Conservation (phyloP, 495 filamentous ascomycete genomes). For the Xylaria palmicola region DNA sequence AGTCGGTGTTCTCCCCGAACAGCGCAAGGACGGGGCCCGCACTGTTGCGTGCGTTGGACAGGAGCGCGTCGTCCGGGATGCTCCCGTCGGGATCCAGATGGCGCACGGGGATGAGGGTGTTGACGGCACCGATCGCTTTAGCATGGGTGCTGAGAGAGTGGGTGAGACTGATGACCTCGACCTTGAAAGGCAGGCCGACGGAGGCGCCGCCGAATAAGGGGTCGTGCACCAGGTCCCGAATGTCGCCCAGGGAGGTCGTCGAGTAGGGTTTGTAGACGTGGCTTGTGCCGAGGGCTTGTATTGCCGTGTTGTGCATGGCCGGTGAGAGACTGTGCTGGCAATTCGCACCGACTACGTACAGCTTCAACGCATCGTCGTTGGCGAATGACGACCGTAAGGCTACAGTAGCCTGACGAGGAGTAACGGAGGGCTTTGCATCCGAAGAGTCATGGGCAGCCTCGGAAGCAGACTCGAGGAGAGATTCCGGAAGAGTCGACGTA, state of each 20-base stretch:
- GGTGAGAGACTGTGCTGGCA: conserved; percentile 71
- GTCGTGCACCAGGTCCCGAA: conserved; percentile 61
- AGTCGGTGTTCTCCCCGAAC: conserved; percentile 79
- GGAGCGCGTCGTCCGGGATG: conserved; percentile 56
- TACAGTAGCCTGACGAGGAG: conserved; percentile 58
- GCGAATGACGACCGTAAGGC: conserved; percentile 52
- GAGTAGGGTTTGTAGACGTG: conserved; percentile 64
- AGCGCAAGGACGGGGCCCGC: conserved; percentile 63
- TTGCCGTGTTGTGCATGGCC: conserved; percentile 73
- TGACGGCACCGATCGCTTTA: conserved; percentile 71
- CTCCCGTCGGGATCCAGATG: conserved; percentile 54
- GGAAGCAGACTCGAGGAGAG: conserved; percentile 30
- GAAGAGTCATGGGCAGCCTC: conserved; percentile 18
- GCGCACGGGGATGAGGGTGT: conserved; percentile 72
- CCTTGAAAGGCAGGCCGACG: conserved; percentile 71
- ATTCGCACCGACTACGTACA: conserved; percentile 68
- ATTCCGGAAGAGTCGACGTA: conserved; percentile 60
- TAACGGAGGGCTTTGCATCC: conserved; percentile 43
- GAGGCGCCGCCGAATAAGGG: conserved; percentile 68
- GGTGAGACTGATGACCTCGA: conserved; percentile 62
- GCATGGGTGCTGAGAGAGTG: conserved; percentile 68
- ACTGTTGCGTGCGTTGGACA: conserved; percentile 59
- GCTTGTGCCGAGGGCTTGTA: conserved; percentile 62
- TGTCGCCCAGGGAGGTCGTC: conserved; percentile 55
- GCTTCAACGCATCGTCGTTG: conserved; percentile 57